Conservation (phyloP, 306 rosid genomes). For the Ziziphus jujuba region DNA sequence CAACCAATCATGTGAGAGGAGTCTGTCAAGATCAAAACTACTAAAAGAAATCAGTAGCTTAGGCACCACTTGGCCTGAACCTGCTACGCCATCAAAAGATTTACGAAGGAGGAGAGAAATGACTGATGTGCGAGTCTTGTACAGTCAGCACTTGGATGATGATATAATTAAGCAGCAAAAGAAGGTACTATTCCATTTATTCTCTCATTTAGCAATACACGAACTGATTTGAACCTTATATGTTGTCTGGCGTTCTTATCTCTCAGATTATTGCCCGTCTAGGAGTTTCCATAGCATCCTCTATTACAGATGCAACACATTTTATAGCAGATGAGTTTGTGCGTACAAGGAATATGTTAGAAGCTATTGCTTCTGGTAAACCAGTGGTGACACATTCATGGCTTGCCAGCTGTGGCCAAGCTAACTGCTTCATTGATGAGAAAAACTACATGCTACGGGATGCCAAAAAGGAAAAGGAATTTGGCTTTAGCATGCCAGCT, state of each 20-base stretch:
- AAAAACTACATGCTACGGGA: slow-evolving; percentile 74
- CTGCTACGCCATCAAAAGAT: slow-evolving; percentile 55
- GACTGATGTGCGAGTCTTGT: slow-evolving; percentile 67
- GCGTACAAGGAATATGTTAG: slow-evolving; percentile 90
- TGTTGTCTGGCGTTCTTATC: slow-evolving; percentile 31
- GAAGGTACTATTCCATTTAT: slow-evolving; percentile 51
- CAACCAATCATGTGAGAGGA: slow-evolving; percentile 52
- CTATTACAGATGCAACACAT: slow-evolving; percentile 84
- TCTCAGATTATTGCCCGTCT: slow-evolving; percentile 68
- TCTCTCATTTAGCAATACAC: neutral
- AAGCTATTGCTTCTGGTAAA: slow-evolving; percentile 88
- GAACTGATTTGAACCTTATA: slow-evolving; percentile 22
- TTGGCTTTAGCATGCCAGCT: slow-evolving; percentile 81
- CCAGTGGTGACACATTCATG: slow-evolving; percentile 92
- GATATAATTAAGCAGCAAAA: slow-evolving; percentile 77
- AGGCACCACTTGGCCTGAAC: slow-evolving; percentile 39
- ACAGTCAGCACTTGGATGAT: slow-evolving; percentile 77
- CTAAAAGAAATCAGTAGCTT: slow-evolving; percentile 67
- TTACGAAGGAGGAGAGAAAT: slow-evolving; percentile 86
- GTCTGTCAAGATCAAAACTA: slow-evolving; percentile 37
- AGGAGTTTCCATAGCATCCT: slow-evolving; percentile 63
- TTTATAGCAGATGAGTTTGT: slow-evolving; percentile 86
- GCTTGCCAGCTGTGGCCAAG: slow-evolving; percentile 95
- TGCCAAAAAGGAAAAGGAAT: slow-evolving; percentile 82
- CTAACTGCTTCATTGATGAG: slow-evolving; percentile 86